phyloP scores from a whole-genome alignment of 1,139 yeast genomes.

The Groenewaldozyma auringiensis region DNA sequence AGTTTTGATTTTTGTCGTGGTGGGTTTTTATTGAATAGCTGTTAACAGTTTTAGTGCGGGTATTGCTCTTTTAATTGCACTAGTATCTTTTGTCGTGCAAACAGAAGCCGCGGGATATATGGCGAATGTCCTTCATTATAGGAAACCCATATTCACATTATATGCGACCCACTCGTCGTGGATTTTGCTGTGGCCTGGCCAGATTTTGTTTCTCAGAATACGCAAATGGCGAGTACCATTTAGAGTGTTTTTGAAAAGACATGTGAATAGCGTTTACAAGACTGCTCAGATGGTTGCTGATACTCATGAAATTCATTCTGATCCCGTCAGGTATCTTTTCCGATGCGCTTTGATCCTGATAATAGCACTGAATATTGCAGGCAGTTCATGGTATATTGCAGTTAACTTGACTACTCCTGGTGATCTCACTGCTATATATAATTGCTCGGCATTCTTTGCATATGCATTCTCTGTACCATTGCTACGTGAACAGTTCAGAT shows the following conservation, averaged over 20 bases:
- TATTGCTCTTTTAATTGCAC: constrained; percentile 50
- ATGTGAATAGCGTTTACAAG: constrained; percentile 44
- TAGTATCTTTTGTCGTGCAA: constrained; percentile 63
- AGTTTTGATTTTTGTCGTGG: no score
- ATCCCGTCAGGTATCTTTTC: constrained; percentile 42
- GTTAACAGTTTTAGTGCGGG: constrained; percentile 33
- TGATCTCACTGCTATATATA: constrained; percentile 84
- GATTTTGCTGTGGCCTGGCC: constrained; percentile 69
- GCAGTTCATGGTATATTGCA: constrained; percentile 80
- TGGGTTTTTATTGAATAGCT: no score
- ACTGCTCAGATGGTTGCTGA: constrained; percentile 41
- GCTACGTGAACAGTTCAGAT: constrained; percentile 53
- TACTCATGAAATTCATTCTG: constrained; percentile 35
- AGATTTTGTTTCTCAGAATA: constrained; percentile 37
- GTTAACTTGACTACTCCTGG: constrained; percentile 76
- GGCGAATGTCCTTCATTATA: constrained; percentile 47
- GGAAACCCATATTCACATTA: constrained; percentile 63
- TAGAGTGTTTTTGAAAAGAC: constrained; percentile 38
- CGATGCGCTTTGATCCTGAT: constrained; percentile 42
- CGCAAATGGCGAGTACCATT: constrained; percentile 31
- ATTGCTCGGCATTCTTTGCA: constrained; percentile 84
- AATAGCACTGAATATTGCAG: constrained; percentile 62
- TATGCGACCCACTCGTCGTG: constrained; percentile 74
- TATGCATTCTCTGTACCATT: constrained; percentile 76
- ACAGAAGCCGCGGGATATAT: constrained; percentile 75